Evolutionary conservation across 352 stramenopile species (phyloP).

Genomic region (Globisporangium solare): DNA sequence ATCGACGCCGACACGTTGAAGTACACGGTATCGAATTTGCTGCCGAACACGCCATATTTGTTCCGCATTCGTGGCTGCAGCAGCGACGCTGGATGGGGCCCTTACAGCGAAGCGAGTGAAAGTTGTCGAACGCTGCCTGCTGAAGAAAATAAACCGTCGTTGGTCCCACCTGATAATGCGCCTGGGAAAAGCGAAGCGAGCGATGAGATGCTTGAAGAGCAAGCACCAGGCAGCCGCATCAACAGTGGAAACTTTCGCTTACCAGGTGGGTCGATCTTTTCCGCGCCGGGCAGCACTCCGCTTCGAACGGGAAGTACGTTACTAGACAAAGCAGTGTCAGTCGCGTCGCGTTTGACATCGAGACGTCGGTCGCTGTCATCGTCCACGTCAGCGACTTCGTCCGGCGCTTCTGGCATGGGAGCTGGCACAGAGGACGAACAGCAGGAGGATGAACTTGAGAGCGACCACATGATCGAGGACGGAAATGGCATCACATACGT

Average conservation of each 20-base stretch:
- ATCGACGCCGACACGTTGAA: conserved; percentile 49
- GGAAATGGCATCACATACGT: conserved; percentile 25
- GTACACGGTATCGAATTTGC: conserved; percentile 49
- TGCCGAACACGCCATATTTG: conserved; percentile 57
- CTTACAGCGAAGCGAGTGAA: conserved; percentile 68
- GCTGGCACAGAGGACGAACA: conserved; percentile 8
- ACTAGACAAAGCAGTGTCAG: conserved; percentile 67
- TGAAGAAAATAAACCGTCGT: conserved; percentile 1
- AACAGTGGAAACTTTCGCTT: conserved; percentile 18
- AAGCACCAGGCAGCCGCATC: conserved; percentile 13
- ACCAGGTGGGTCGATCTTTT: conserved; percentile 11
- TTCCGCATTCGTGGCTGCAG: conserved; percentile 65
- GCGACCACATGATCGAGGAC: conserved; percentile 16
- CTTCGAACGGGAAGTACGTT: conserved; percentile 66
- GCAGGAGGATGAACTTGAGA: conserved; percentile 10
- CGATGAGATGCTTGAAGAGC: conserved; percentile 5
- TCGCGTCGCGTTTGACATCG: conserved; percentile 39
- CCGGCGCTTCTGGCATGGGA: conserved; percentile 5
- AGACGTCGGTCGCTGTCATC: conserved; percentile 24
- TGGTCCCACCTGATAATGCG: neutral
- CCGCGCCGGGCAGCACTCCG: conserved; percentile 9
- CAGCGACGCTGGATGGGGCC: conserved; percentile 54
- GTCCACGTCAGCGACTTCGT: conserved; percentile 18
- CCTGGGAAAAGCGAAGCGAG: neutral
- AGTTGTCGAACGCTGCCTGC: conserved; percentile 44